Percentiles rank a stretch among this genome's conserved stretches.
Evolutionary conservation across 352 stramenopile species (phyloP).

Genomic region (Phytophthora tubulina): DNA sequence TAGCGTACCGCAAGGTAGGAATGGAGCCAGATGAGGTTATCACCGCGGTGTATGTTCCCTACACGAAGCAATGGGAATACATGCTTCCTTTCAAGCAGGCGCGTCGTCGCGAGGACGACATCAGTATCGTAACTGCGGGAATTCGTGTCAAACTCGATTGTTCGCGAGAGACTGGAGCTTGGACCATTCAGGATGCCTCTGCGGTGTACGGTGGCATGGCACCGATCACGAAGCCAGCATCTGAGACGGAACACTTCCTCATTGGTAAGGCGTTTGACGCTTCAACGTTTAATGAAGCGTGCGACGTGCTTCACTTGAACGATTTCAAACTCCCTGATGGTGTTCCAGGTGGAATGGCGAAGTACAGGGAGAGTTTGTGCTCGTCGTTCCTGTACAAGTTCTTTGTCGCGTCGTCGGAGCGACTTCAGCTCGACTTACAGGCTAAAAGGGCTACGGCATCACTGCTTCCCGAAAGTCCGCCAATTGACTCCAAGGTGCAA

Average conservation of each 20-base stretch:
- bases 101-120: slow-evolving; percentile 96
- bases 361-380: slow-evolving; percentile 95
- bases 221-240: slow-evolving; percentile 67
- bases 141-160: slow-evolving; percentile 90
- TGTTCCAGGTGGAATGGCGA: slow-evolving; percentile 94
- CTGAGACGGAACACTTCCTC: slow-evolving; percentile 72
- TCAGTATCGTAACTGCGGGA: slow-evolving; percentile 96
- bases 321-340: slow-evolving; percentile 93
- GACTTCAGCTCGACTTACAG: slow-evolving; percentile 60
- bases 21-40: slow-evolving; percentile 92
- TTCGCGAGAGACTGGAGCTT: slow-evolving; percentile 73
- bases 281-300: slow-evolving; percentile 86
- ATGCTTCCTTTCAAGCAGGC: slow-evolving; percentile 97
- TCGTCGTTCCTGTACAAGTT: slow-evolving; percentile 97
- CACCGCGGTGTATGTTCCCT: slow-evolving; percentile 92
- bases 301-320: slow-evolving; percentile 77
- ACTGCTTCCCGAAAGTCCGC: slow-evolving; percentile 35
- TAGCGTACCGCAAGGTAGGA: slow-evolving; percentile 94
- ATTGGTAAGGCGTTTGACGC: slow-evolving; percentile 84
- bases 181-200: slow-evolving; percentile 70
- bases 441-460: slow-evolving; percentile 10
- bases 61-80: slow-evolving; percentile 91
- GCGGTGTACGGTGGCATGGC: slow-evolving; percentile 80
- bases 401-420: slow-evolving; percentile 80
- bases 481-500: slow-evolving; percentile 48